Conservation (phyloP, 2,329 filamentous ascomycete genomes). For the Hymenoscyphus fructigenus region DNA sequence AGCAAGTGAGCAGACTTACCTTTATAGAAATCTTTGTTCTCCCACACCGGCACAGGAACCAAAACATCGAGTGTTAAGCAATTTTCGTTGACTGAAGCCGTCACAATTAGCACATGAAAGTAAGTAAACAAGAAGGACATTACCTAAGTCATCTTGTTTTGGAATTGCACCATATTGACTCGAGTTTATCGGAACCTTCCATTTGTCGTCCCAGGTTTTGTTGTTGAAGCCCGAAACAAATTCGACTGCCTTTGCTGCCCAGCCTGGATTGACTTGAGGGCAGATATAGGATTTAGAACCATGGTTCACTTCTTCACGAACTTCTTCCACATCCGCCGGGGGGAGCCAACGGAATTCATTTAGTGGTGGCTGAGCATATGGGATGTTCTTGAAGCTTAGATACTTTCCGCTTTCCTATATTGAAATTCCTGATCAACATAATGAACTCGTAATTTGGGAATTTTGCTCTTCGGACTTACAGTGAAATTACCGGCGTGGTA, state of each 20-base stretch:
- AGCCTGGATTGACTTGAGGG: not conserved
- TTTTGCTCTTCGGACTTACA: not conserved
- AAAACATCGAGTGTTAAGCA: not conserved
- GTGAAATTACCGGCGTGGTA: not conserved
- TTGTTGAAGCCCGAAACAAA: not conserved
- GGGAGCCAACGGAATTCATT: not conserved
- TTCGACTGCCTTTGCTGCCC: not conserved
- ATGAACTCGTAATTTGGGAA: not conserved
- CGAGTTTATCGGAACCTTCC: not conserved
- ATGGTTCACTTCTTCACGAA: not conserved
- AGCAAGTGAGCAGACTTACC: not conserved
- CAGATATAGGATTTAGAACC: not conserved
- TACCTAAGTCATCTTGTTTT: not conserved
- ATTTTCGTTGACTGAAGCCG: not conserved
- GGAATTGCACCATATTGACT: not conserved
- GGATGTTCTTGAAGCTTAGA: not conserved
- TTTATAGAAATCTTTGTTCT: not conserved
- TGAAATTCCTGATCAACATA: not conserved
- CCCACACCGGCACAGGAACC: not conserved
- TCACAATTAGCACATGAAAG: not conserved
- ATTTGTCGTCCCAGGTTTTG: not conserved
- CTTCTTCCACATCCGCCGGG: not conserved
- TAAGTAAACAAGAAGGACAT: not conserved
- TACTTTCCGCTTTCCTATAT: not conserved
- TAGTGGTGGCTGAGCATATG: not conserved